Evolutionary conservation across 1,139 yeast species (phyloP), one percentile per base, ranked within the genome.

Genomic region (Diutina catenulata): DNA sequence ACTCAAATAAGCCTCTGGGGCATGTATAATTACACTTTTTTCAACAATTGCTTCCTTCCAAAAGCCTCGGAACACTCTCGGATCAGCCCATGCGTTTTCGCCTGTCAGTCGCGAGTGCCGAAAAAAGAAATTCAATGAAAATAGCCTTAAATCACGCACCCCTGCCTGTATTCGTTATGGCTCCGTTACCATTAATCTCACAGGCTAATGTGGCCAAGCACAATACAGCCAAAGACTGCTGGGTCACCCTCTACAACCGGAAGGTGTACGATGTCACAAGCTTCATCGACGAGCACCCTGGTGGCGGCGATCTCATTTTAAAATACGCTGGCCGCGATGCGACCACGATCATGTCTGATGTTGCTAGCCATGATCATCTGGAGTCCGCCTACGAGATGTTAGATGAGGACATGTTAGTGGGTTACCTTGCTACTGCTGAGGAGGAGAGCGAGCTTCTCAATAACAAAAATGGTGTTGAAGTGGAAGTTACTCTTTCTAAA

Each of bases 351-450:
- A 68, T 88, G 74, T 74, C 79, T n/a, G 93, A 84, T 51, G 57
- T 63, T 14, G 56, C 52, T 3, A 67, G 80, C 26, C 95, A 87
- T 53, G 74, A 70, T 40, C 95, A 87, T 59, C 80, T 91, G 2
- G 94, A 83, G 51, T 64, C 81, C 37, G 93, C 95, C 6, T 86
- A 86, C 54, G 95, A 87, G 46, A 80, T 88, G 71, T 60, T 88
- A 46, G 88, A 83, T 49, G 96, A 88, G 42, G 81, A 56, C 23
- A 65, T 65, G 71, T 56, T 66, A 48, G 56, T 67, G 28, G 73
- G 70, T 2, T 67, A 65, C 46, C 53, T 67, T 47, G 73, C 73
- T 38, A 65, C 71, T 1, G 49, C 57, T n/a, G 54, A 55, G 37
- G 73, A 67, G 49, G 72, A 66, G 45, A 53, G 55, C 35, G 68